Evolutionary conservation across 495 filamentous ascomycete genomes (phyloP).

Genomic region (Aspergillus mulundensis): DNA sequence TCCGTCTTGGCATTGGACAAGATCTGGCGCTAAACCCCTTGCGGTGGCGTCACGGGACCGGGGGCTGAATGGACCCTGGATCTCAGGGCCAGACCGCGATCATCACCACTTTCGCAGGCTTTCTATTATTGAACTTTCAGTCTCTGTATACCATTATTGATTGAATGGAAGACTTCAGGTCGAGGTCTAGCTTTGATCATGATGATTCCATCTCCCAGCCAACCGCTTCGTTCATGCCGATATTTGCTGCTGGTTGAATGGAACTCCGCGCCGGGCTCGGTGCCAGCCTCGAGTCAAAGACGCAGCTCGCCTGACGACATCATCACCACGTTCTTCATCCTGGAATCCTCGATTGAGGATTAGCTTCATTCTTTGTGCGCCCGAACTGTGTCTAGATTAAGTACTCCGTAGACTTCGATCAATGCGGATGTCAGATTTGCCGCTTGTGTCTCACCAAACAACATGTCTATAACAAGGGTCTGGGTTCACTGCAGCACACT

Average conservation of each 20-base stretch:
- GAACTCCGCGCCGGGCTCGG: too few relatives aligned
- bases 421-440: background rate
- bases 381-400: background rate
- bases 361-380: background rate
- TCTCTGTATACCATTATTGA: too few relatives aligned
- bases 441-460: background rate
- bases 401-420: background rate
- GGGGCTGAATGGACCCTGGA: background rate
- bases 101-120: background rate
- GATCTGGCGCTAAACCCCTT: conserved; percentile 33
- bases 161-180: too few relatives aligned
- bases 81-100: background rate
- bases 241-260: background rate
- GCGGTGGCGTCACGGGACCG: conserved; percentile 10
- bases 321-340: background rate
- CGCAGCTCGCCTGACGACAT: background rate
- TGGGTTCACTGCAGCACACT: background rate
- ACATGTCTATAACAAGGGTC: background rate
- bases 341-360: background rate
- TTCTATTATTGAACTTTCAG: too few relatives aligned
- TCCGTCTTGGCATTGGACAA: conserved; percentile 39
- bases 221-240: too few relatives aligned
- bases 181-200: background rate
- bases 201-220: too few relatives aligned
- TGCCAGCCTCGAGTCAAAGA: background rate